Evolutionary conservation across 2,329 filamentous ascomycete genomes (phyloP), one percentile per base, ranked within the genome.

Genomic region (Paraphaeosphaeria sporulosa): DNA sequence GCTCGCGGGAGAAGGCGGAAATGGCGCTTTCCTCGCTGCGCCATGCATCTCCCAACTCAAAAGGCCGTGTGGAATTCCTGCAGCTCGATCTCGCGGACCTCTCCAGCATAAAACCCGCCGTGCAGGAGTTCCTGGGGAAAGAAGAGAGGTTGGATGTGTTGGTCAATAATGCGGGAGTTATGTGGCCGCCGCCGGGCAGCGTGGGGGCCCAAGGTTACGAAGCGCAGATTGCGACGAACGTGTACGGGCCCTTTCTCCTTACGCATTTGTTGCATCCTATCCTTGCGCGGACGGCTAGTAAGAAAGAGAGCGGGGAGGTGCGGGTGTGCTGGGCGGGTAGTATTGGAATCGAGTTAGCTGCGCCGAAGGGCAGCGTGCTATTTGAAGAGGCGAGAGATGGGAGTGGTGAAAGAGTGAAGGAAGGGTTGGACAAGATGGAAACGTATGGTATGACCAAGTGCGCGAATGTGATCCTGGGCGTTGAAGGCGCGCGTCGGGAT

Each of bases 151-250:
- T 83, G 49, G 94, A 98, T 77, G 93, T 97, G 64, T 79, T 98
- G 64, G 86, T 97, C 82, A 97, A 98, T 87, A 97, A 98, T 74
- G 94, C 94, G 55, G 94, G 94, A 0, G 69, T 81, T 54, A 76
- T 70, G 65, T 62, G 67, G 6, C 64, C 71, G 1, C 72, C 73
- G 0, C n/a, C 13, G 2, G 71, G 68, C 1, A 63, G 55, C 19
- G 54, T 55, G 13, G 59, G 59, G 4, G 56, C 34, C 1, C 64
- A 64, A 38, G 60, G 61, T 17, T 80, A 73, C 48, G 76, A 80
- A 42, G 58, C 75, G 4, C 70, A 77, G 43, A 65, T 78, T 15
- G 78, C 67, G 6, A 73, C 71, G 13, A 79, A 80, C 57, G 70
- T 66, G 50, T 60, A 80, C 7, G 79, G 70, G 0, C 72, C 73